Base-by-base conservation (phyloP, 345 rosid species). In the Pugionium dolabratum region DNA sequence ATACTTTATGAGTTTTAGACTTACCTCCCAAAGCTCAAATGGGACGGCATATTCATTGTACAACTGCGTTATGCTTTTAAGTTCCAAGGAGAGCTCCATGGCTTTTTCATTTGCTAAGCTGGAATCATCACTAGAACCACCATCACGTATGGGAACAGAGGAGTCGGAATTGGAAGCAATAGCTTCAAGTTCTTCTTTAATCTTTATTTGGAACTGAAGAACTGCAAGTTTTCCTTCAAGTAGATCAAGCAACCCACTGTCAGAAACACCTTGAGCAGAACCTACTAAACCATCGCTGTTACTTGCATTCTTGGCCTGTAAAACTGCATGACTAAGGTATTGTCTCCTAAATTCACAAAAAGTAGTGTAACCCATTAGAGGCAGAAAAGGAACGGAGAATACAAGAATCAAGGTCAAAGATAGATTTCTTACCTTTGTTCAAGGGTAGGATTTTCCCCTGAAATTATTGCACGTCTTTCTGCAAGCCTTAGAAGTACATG, bases 1-100 rank as follows among this genome's bases (percentile, higher is more conserved):
- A 42, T 29, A 42, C 66, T 66, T 64, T 4, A 35, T 44, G 49
- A 26, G 36, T 11, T 49, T 45, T 2, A 71, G 52, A 67, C 51
- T 26, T 75, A 88, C 99, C 96, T 91, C 97, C 99, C 99, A 95
- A 64, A 88, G 90, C 75, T 83, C 95, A 77, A 91, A 95, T 39
- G 95, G 97, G 74, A 89, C 97, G 46, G 99, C 96, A 80, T 84
- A 95, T 39, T 95, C 99, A 78, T 91, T 95, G 72, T 89, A 95
- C 62, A 95, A 79, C 76, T 94, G 88, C 43, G 99, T 94, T 71
- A 94, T 86, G 78, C 90, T 94, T 79, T 91, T 94, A 67, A 88
- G 83, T 79, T 94, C 96, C 64, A 79, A 74, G 11, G 97, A 86
- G 59, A 91, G 80, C 83, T 95, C 99, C 76, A 81, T 84, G 74